Base-by-base conservation (phyloP, 2,329 filamentous ascomycete species). In the Diplodia sapinea region DNA sequence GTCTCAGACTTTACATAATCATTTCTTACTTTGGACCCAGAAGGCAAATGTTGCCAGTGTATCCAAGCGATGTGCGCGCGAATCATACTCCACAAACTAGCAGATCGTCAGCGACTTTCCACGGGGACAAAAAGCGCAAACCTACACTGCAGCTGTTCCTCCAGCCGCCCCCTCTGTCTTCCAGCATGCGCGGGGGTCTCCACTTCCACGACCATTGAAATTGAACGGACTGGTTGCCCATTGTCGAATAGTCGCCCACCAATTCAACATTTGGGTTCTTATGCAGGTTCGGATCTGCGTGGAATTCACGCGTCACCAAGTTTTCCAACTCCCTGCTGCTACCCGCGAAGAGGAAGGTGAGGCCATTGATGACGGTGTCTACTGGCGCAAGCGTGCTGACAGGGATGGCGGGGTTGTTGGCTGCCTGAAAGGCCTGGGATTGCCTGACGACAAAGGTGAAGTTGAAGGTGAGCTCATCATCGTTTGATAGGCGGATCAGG, bases 181-280 rank as follows among this genome's bases (percentile, higher is more conserved):
- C 94, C 17, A 82, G 81, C 15, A 82, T 75, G 83, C 93, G 96
- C 47, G 95, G 95, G 9, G 95, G 92, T 76, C 91, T 93, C 93
- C 94, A 99, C 83, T 91, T 95, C 95, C 95, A 99, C 8, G 90
- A 89, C 93, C 94, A 99, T 71, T 94, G 91, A 76, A 97, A 97
- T 40, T 93, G 89, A 36, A 96, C 90, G 1, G 92, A 94, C 7
- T 90, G 83, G 74, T 84, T 92, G n/a, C 94, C 94, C 38, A 86
- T 88, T 0, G 95, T 99, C 2, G 87, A 86, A 76, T 91, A 97
- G 77, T 97, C 93, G 3, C 95, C 95, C n/a, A 99, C 89, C 54
- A 98, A 85, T 74, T 96, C 91, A 49, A 99, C 95, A 76, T 98
- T 98, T 66, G 93, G 87, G 76, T 97, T 98, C 78, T 96, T 98